These are phyloP conservation scores for Kazachstania sp. DNA, from an alignment of 1,139 yeast genomes.

Conservation along the genomic window DNA sequence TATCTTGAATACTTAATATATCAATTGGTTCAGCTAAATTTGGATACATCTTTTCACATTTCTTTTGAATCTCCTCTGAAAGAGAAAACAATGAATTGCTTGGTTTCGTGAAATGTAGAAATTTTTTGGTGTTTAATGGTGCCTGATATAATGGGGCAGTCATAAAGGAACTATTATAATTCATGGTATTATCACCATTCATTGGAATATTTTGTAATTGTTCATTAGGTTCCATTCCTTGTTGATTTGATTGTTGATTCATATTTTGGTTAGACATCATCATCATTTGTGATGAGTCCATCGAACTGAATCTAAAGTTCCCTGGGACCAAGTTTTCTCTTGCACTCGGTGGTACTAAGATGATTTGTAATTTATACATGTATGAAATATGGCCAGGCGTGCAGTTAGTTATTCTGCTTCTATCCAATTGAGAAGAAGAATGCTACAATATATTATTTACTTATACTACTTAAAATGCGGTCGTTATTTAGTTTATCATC, in stretches of 20 bases:
- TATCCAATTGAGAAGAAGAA: neutral
- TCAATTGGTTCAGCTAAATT: constrained; percentile 41
- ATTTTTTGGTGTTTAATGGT: constrained; percentile 35
- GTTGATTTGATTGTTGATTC: neutral
- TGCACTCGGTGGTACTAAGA: constrained; percentile 23
- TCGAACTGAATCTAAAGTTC: constrained; percentile 3
- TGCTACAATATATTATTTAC: neutral
- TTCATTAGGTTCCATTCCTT: constrained; percentile 4
- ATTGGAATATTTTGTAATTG: constrained; percentile 5
- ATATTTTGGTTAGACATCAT: constrained; percentile 2
- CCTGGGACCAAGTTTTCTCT: constrained; percentile 7
- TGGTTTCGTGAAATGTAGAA: constrained; percentile 53
- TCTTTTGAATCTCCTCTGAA: constrained; percentile 41
- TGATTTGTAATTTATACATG: constrained; percentile 24
- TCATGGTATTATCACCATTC: constrained; percentile 3
- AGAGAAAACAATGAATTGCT: constrained; percentile 39
- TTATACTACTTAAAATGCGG: too few species aligned
- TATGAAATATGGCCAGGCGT: neutral
- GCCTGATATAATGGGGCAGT: constrained; percentile 5
- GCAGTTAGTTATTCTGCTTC: neutral
- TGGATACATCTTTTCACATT: constrained; percentile 58
- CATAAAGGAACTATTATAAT: constrained; percentile 5
- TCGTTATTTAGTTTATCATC: too few species aligned
- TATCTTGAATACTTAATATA: constrained; percentile 55
- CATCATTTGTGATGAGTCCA: constrained; percentile 9